These are phyloP conservation scores for Aegilops umbellulata DNA, from an alignment of 176 grass and related monocot genomes.

Conservation along the genomic window DNA sequence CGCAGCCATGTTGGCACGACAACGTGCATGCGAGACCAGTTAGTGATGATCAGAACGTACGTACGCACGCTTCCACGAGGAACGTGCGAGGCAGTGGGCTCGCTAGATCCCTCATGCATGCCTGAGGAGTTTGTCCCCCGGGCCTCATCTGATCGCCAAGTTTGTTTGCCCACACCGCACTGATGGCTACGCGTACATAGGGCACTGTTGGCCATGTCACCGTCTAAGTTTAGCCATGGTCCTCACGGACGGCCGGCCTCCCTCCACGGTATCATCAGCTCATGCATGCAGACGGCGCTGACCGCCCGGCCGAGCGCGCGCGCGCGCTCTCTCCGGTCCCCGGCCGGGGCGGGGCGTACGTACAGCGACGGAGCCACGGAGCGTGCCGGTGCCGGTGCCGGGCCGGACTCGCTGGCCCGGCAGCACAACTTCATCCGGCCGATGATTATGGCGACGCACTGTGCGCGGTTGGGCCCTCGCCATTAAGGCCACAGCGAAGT, in stretches of 20 bases:
- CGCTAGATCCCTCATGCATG: too few species aligned
- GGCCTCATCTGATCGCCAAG: not conserved
- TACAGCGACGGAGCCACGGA: conserved; percentile 1
- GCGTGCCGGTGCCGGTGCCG: not conserved
- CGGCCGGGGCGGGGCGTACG: not conserved
- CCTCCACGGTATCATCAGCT: not conserved
- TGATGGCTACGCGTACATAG: not conserved
- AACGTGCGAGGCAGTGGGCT: not conserved
- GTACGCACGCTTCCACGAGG: not conserved
- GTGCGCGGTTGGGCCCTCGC: not conserved
- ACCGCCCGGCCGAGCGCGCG: not conserved
- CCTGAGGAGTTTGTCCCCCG: not conserved
- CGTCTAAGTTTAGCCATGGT: not conserved
- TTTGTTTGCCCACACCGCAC: not conserved
- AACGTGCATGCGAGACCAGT: too few species aligned
- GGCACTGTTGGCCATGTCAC: not conserved
- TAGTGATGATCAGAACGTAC: too few species aligned
- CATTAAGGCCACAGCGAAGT: not conserved
- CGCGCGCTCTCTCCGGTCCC: not conserved
- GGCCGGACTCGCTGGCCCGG: not conserved
- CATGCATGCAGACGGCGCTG: not conserved
- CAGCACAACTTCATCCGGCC: not conserved
- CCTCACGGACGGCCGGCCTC: not conserved
- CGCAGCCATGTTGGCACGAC: too few species aligned
- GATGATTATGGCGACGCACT: not conserved